Conservation (phyloP, 129 eudicot genomes). For the Escallonia herrerae region DNA sequence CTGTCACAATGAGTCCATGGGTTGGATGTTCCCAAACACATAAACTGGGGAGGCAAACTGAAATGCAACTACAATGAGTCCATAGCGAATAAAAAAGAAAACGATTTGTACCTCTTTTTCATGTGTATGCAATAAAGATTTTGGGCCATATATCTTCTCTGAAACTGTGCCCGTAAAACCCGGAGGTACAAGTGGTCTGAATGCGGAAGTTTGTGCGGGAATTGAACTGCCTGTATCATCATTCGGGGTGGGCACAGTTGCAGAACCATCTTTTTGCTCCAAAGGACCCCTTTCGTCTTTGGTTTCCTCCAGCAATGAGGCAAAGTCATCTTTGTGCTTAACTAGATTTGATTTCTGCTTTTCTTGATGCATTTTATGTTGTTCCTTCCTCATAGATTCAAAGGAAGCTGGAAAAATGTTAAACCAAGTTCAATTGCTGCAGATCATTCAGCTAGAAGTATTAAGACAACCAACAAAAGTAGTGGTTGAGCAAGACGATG, state of each 20-base stretch:
- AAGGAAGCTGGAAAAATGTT: constrained; percentile 56
- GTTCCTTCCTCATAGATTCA: constrained; percentile 95
- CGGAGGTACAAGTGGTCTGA: constrained; percentile 90
- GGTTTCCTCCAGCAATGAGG: constrained; percentile 38
- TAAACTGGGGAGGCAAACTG: no score
- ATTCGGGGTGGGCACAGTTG: constrained; percentile 25
- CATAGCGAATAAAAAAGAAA: neutral
- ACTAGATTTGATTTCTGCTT: constrained; percentile 57
- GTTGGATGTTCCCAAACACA: no score
- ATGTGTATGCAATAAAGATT: constrained; percentile 25
- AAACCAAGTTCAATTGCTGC: constrained; percentile 4
- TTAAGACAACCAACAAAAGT: constrained; percentile 2
- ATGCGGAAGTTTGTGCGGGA: constrained; percentile 44
- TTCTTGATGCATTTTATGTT: constrained; percentile 79
- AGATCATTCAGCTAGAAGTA: constrained; percentile 7
- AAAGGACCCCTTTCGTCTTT: constrained; percentile 39
- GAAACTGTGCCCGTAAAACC: constrained; percentile 59
- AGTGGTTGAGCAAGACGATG: neutral
- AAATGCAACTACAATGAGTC: neutral
- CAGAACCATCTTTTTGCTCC: constrained; percentile 24
- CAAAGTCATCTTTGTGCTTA: constrained; percentile 38
- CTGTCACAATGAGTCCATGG: no score
- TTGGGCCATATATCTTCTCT: constrained; percentile 56
- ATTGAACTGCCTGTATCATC: constrained; percentile 49
- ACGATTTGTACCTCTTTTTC: constrained; percentile 42